A percentile compares a stretch with the other conserved stretches of the same genome.
These are phyloP conservation scores for Trametes gibbosa DNA, from an alignment of 768 basidiomycete genomes.

Conservation along the genomic window DNA sequence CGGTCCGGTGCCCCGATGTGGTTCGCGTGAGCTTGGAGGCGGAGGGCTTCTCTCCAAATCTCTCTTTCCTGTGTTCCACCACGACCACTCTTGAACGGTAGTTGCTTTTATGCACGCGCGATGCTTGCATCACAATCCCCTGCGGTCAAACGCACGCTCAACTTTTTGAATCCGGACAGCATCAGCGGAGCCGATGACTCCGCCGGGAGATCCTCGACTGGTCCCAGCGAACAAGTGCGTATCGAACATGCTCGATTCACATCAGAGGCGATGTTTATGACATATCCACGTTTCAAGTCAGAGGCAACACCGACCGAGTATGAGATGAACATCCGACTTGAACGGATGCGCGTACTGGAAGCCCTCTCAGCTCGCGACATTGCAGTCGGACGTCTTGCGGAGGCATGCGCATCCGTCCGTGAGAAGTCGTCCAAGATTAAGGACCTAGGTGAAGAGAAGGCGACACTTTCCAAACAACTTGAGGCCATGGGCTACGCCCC, in stretches of 20 bases:
- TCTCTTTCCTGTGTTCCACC: neutral
- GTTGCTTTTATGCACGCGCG: too few species aligned
- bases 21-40: neutral
- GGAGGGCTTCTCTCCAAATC: too few species aligned
- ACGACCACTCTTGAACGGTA: neutral
- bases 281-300: neutral
- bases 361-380: conserved; percentile 63
- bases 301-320: neutral
- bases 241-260: neutral
- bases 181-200: neutral
- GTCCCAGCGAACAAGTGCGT: neutral
- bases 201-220: neutral
- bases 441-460: conserved; percentile 38
- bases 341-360: conserved; percentile 40
- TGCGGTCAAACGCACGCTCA: neutral
- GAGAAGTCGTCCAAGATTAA: conserved; percentile 55
- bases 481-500: neutral
- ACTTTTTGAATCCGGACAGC: neutral
- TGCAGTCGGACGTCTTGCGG: conserved; percentile 53
- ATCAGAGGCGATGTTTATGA: neutral
- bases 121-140: neutral
- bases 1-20: conserved; percentile 1
- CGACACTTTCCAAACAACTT: conserved; percentile 32
- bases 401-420: conserved; percentile 59
- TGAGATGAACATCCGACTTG: conserved; percentile 11